Evolutionary conservation across 2,329 filamentous ascomycete species (phyloP), one percentile per base, ranked within the genome.

Genomic region (Endothia cerciana): DNA sequence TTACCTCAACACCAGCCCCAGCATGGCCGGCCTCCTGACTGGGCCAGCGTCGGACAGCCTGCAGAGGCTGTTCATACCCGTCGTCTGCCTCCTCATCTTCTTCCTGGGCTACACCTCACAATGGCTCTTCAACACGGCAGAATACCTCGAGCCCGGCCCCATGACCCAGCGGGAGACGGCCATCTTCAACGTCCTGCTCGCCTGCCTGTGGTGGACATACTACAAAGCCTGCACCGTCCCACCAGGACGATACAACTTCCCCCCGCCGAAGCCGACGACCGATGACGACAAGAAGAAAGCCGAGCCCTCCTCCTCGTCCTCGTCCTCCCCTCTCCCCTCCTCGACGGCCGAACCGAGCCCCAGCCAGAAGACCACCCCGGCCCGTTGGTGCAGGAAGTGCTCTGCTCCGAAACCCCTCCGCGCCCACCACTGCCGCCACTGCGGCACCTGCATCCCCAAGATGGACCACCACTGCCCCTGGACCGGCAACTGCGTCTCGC

Each of bases 381-480:
- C 69, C 49, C 78, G 84, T 61, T 94, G 91, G 90, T 96, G 92
- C 79, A 86, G 85, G 70, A 93, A 91, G 76, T 96, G 92, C 76
- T 80, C 86, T 58, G 85, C 86, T 41, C 87, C 87, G 15, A 95
- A 95, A 73, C 91, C 92, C 1, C 87, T 89, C 0, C 83, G 92
- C 69, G 87, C 91, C 1, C 92, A 95, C 81, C 92, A 96, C 81
- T 96, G 92, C 79, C 89, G 88, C 69, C 85, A 86, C 71, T 96
- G 92, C 79, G 81, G 82, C 69, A 87, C 89, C 71, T 93, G 91
- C 76, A 86, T 93, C 59, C 89, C 90, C 45, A 90, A 88, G 77
- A 94, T 94, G 91, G 91, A 94, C 78, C 91, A 93, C 78, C 91
- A 96, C 79, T 95, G 92, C 74, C 91, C 92, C 2, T 95, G 92